Percentiles rank a stretch among this genome's conserved stretches.
phyloP scores from a whole-genome alignment of 1,139 yeast species.

The Kodamaea fungicola region DNA sequence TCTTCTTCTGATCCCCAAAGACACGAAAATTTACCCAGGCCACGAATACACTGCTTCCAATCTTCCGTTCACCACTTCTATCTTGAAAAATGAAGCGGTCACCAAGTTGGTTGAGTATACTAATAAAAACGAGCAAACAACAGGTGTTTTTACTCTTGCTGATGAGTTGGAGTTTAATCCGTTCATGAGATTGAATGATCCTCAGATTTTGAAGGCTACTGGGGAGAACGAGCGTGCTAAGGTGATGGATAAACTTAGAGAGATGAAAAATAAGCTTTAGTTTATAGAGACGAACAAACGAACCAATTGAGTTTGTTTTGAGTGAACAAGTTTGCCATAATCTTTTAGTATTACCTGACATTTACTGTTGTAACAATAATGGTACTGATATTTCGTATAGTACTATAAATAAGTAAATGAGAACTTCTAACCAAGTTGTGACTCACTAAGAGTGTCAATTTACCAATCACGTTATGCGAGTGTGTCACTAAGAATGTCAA shows the following conservation, averaged over 20 bases:
- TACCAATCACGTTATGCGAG: too few relatives aligned
- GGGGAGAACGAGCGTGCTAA: slow-evolving; percentile 38
- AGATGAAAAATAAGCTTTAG: slow-evolving; percentile 60
- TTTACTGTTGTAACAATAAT: too few relatives aligned
- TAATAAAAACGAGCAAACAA: slow-evolving; percentile 59
- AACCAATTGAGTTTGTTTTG: not conserved
- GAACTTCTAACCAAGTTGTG: too few relatives aligned
- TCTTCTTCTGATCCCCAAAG: slow-evolving; percentile 60
- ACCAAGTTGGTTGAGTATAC: slow-evolving; percentile 50
- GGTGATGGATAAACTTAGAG: slow-evolving; percentile 66
- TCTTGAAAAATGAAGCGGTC: slow-evolving; percentile 57
- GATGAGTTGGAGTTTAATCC: slow-evolving; percentile 87
- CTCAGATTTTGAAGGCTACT: slow-evolving; percentile 48
- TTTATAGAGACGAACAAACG: not conserved
- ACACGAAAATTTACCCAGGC: slow-evolving; percentile 82
- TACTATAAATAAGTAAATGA: too few relatives aligned
- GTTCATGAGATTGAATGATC: slow-evolving; percentile 72
- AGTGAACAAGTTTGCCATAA: too few relatives aligned
- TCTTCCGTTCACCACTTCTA: slow-evolving; percentile 67
- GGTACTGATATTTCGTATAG: too few relatives aligned
- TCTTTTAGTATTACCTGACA: too few relatives aligned
- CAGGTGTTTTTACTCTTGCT: slow-evolving; percentile 80
- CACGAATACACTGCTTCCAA: slow-evolving; percentile 92
- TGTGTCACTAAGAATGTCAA: too few relatives aligned
- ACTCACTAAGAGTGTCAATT: too few relatives aligned